phyloP scores from a whole-genome alignment of 768 basidiomycete species.

The Neoboletus brunneissimus region DNA sequence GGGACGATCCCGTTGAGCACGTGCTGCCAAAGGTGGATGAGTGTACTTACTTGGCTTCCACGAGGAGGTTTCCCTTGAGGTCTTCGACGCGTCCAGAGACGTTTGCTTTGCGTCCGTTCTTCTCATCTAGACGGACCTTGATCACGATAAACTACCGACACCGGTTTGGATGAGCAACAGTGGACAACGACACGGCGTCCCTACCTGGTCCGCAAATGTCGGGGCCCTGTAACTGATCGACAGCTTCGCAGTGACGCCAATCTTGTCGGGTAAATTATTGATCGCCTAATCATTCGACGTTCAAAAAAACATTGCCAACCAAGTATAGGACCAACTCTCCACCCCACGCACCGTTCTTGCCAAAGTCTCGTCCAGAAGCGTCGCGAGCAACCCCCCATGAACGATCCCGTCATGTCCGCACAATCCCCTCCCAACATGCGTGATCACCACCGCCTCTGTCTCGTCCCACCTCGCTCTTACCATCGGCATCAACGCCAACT shows the following conservation, averaged over 20 bases:
- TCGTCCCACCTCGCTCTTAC: conserved; percentile 75
- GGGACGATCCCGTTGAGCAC: background rate
- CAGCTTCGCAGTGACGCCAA: conserved; percentile 91
- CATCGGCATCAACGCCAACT: conserved; percentile 76
- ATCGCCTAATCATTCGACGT: conserved; percentile 56
- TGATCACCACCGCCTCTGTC: conserved; percentile 61
- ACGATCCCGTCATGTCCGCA: conserved; percentile 95
- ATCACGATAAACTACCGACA: conserved; percentile 74
- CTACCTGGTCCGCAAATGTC: conserved; percentile 82
- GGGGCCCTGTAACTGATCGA: conserved; percentile 82
- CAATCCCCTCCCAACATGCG: conserved; percentile 82
- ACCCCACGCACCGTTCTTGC: conserved; percentile 64
- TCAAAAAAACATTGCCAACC: conserved; percentile 1
- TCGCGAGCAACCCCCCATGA: conserved; percentile 90
- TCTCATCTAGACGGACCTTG: conserved; percentile 60
- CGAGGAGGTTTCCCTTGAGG: conserved; percentile 75
- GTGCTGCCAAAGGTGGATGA: background rate
- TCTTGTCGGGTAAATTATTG: conserved; percentile 78
- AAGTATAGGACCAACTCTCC: background rate
- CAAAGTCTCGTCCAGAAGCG: conserved; percentile 82
- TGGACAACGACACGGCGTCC: background rate
- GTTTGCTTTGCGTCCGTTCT: conserved; percentile 73
- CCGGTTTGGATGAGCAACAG: background rate
- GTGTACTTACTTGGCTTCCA: conserved; percentile 72
- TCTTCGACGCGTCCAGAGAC: conserved; percentile 77